Evolutionary conservation across 192 early-diverging fungal species (phyloP).

Genomic region (Coemansia sp.): DNA sequence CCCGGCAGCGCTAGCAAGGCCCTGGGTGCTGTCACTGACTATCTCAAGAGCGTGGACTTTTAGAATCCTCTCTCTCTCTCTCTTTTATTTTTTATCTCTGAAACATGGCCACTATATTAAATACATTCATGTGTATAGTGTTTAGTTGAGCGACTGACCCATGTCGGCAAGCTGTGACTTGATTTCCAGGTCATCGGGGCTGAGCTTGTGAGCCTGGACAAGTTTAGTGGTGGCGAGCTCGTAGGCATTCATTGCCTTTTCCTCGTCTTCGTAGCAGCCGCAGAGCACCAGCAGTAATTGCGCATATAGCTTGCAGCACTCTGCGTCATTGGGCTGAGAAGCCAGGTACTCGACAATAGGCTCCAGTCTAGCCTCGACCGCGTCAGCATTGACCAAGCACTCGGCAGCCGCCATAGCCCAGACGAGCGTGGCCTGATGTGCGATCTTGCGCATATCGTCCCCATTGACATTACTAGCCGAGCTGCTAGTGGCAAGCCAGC

Average conservation of each 20-base stretch:
- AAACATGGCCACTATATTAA: not conserved
- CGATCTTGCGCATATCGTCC: slow-evolving; percentile 9
- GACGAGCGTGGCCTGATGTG: slow-evolving; percentile 54
- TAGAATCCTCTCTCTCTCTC: slow-evolving; percentile 35
- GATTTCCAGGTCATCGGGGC: slow-evolving; percentile 50
- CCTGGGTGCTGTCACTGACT: slow-evolving; percentile 76
- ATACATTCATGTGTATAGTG: not conserved
- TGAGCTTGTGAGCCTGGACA: slow-evolving; percentile 43
- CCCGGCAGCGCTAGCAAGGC: slow-evolving; percentile 73
- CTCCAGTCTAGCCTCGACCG: slow-evolving; percentile 36
- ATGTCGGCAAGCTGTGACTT: slow-evolving; percentile 55
- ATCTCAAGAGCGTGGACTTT: slow-evolving; percentile 69
- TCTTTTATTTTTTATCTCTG: slow-evolving; percentile 6
- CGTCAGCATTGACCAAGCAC: slow-evolving; percentile 43
- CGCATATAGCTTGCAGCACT: slow-evolving; percentile 40
- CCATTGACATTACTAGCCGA: not conserved
- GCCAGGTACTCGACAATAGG: slow-evolving; percentile 43
- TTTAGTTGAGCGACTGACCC: slow-evolving; percentile 8
- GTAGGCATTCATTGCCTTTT: slow-evolving; percentile 56
- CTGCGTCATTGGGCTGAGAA: slow-evolving; percentile 6
- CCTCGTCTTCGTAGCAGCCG: slow-evolving; percentile 57
- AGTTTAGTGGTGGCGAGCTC: slow-evolving; percentile 58
- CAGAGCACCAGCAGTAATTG: slow-evolving; percentile 47
- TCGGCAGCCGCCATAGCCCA: slow-evolving; percentile 62
- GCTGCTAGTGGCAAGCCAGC: slow-evolving; percentile 17